Percentiles rank a stretch among this genome's conserved stretches.
Evolutionary conservation across 192 early-diverging fungal species (phyloP).

Genomic region (Backusella tuberculispora): DNA sequence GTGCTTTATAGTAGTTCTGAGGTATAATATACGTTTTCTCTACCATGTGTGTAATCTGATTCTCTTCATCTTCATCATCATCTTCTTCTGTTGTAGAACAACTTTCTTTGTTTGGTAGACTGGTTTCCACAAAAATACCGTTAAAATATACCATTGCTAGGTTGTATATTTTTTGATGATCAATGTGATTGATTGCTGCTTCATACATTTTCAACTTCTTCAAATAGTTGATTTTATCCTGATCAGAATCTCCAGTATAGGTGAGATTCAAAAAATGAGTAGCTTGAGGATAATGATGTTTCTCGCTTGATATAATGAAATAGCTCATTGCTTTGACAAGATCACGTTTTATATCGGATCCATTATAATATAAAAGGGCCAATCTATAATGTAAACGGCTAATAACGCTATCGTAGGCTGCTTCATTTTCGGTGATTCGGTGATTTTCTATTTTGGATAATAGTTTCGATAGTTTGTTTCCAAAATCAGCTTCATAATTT

Average conservation of each 20-base stretch:
- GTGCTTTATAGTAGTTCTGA: neutral
- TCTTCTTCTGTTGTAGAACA: neutral
- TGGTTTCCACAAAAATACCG: neutral
- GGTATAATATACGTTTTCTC: neutral
- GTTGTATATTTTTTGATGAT: neutral
- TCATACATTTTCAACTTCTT: neutral
- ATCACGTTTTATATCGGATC: neutral
- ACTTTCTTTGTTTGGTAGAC: neutral
- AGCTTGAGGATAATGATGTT: neutral
- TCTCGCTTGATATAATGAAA: neutral
- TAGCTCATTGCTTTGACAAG: neutral
- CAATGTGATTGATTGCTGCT: neutral
- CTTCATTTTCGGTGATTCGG: neutral
- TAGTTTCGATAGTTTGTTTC: neutral
- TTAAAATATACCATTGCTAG: neutral
- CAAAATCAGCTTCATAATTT: neutral
- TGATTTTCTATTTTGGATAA: neutral
- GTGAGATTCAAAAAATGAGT: neutral
- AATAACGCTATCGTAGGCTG: neutral
- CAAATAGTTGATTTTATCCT: neutral
- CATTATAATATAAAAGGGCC: neutral
- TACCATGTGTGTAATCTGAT: neutral
- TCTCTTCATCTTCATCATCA: no score
- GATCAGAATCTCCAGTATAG: neutral
- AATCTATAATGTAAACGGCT: neutral